phyloP scores from a whole-genome alignment of 176 grass and related monocot genomes.

The Avena insularis region DNA sequence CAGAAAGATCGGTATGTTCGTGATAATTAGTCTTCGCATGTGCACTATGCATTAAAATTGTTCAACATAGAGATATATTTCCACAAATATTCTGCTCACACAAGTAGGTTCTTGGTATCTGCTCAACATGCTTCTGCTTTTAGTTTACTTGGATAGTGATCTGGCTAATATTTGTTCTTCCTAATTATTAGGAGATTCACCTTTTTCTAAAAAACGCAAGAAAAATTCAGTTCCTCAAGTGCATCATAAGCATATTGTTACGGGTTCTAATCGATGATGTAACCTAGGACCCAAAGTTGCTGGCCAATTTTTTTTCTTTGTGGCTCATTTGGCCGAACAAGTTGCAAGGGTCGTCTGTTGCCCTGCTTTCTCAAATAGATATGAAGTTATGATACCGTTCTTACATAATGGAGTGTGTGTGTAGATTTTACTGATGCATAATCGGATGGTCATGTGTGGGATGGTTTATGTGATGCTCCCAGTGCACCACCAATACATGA shows the following conservation, averaged over 20 bases:
- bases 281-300: constrained; percentile 14
- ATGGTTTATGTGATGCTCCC: too few relatives aligned
- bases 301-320: background rate
- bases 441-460: too few relatives aligned
- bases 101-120: background rate
- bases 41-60: background rate
- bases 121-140: background rate
- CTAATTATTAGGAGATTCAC: background rate
- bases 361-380: constrained; percentile 4
- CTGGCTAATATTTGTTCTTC: background rate
- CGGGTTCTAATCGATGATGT: background rate
- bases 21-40: background rate
- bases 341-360: constrained; percentile 1
- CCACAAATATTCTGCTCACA: constrained; percentile 24
- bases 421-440: too few relatives aligned
- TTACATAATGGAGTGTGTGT: too few relatives aligned
- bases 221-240: background rate
- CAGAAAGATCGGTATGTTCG: background rate
- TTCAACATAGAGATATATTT: too few relatives aligned
- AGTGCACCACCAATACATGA: too few relatives aligned
- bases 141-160: constrained; percentile 5
- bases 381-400: background rate
- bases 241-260: background rate
- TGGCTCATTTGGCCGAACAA: background rate
- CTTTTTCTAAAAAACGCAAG: background rate